Conservation (phyloP, 257 asterid species). For the Marsdenia floribunda region DNA sequence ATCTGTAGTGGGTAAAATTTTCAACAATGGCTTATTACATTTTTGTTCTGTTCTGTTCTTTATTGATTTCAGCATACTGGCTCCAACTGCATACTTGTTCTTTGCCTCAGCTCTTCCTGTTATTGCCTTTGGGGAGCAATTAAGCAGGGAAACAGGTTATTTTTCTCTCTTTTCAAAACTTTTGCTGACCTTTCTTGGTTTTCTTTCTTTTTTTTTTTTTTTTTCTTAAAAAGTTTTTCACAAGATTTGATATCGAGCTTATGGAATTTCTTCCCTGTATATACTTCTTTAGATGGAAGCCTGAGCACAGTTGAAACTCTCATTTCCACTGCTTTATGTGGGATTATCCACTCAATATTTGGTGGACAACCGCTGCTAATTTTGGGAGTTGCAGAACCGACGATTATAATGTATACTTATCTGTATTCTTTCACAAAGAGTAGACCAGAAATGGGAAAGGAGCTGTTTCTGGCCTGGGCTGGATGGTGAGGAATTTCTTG, state of each 20-base stretch:
- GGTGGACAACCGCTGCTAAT: slow-evolving; percentile 95
- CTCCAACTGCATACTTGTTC: slow-evolving; percentile 86
- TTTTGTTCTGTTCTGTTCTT: slow-evolving; percentile 7
- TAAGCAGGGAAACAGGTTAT: slow-evolving; percentile 85
- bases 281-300: slow-evolving; percentile 52
- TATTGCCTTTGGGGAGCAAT: slow-evolving; percentile 84
- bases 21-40: neutral
- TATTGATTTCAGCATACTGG: slow-evolving; percentile 60
- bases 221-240: neutral
- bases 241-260: neutral
- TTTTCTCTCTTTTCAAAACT: neutral
- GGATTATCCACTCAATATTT: slow-evolving; percentile 66
- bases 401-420: slow-evolving; percentile 85
- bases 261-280: slow-evolving; percentile 2
- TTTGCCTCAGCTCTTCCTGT: slow-evolving; percentile 96
- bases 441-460: slow-evolving; percentile 51
- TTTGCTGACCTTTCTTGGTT: neutral
- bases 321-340: slow-evolving; percentile 81
- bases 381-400: slow-evolving; percentile 94
- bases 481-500: slow-evolving; percentile 53
- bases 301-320: slow-evolving; percentile 83
- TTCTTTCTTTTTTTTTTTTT: neutral
- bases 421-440: slow-evolving; percentile 52
- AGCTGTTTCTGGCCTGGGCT: slow-evolving; percentile 81
- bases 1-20: neutral